A percentile compares a stretch with the other conserved stretches of the same genome.
Conservation (phyloP, 176 grass and related monocot genomes). For the Cenchrus purpureus region DNA sequence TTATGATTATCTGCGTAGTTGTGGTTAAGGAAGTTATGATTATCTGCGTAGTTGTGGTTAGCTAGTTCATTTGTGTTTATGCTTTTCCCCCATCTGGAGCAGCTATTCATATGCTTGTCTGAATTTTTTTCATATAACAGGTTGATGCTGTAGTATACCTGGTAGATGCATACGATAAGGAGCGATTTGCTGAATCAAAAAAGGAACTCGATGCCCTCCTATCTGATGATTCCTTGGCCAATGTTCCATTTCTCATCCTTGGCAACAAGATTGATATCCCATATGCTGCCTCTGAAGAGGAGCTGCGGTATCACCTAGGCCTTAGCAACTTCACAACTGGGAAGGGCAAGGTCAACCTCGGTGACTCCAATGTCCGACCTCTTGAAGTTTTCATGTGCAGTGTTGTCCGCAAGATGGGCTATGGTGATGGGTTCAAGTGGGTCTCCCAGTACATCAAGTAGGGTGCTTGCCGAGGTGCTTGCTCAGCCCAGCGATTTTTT, state of each 20-base stretch:
- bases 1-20: background rate
- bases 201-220: slow-evolving; percentile 75
- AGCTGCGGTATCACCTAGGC: slow-evolving; percentile 73
- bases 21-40: background rate
- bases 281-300: slow-evolving; percentile 78
- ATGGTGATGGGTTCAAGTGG: slow-evolving; percentile 78
- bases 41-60: background rate
- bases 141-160: slow-evolving; percentile 84
- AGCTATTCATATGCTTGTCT: background rate
- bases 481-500: slow-evolving; percentile 43
- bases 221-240: slow-evolving; percentile 72
- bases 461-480: slow-evolving; percentile 18
- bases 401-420: slow-evolving; percentile 86
- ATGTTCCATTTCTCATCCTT: slow-evolving; percentile 74
- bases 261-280: slow-evolving; percentile 85
- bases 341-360: slow-evolving; percentile 79
- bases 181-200: slow-evolving; percentile 75
- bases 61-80: background rate
- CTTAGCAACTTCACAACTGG: slow-evolving; percentile 80
- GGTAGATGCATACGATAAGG: slow-evolving; percentile 79
- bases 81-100: background rate
- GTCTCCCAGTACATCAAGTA: slow-evolving; percentile 86
- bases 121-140: slow-evolving; percentile 41
- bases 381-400: slow-evolving; percentile 89
- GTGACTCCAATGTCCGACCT: slow-evolving; percentile 67